A percentile compares a stretch with the other conserved stretches of the same genome.
Conservation (phyloP, 2,329 filamentous ascomycete species). For the Colletotrichum lupini region DNA sequence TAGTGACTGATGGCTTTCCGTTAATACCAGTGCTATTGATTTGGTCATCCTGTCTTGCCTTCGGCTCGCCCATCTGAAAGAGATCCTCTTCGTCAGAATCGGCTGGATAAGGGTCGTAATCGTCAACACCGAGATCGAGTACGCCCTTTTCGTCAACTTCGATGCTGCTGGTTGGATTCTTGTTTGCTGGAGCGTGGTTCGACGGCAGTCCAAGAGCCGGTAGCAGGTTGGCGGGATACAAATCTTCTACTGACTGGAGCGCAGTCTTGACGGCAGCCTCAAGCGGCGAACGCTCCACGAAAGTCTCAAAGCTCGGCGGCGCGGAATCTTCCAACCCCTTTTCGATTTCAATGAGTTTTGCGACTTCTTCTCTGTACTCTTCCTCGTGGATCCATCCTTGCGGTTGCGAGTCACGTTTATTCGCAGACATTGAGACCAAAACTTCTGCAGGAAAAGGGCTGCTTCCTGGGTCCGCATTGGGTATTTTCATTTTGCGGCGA, state of each 20-base stretch:
- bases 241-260: conserved; percentile 85
- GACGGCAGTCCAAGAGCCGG: conserved; percentile 56
- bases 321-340: conserved; percentile 56
- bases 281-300: conserved; percentile 65
- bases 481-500: conserved; percentile 79
- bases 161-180: conserved; percentile 55
- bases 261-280: conserved; percentile 77
- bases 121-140: conserved; percentile 54
- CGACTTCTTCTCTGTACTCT: conserved; percentile 77
- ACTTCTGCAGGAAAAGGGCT: conserved; percentile 85
- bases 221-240: conserved; percentile 77
- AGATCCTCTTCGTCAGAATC: conserved; percentile 66
- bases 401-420: conserved; percentile 76
- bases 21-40: not conserved
- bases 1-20: too few species aligned
- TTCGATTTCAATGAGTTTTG: conserved; percentile 73
- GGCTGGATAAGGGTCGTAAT: conserved; percentile 60
- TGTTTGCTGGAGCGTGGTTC: conserved; percentile 42
- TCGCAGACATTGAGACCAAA: conserved; percentile 89
- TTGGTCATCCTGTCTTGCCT: not conserved
- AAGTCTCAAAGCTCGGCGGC: conserved; percentile 71
- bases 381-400: conserved; percentile 94
- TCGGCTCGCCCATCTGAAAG: conserved; percentile 40
- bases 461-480: conserved; percentile 70
- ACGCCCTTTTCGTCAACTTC: conserved; percentile 75